Conservation (phyloP, 768 basidiomycete genomes). For the Leccinum subgranulosum region DNA sequence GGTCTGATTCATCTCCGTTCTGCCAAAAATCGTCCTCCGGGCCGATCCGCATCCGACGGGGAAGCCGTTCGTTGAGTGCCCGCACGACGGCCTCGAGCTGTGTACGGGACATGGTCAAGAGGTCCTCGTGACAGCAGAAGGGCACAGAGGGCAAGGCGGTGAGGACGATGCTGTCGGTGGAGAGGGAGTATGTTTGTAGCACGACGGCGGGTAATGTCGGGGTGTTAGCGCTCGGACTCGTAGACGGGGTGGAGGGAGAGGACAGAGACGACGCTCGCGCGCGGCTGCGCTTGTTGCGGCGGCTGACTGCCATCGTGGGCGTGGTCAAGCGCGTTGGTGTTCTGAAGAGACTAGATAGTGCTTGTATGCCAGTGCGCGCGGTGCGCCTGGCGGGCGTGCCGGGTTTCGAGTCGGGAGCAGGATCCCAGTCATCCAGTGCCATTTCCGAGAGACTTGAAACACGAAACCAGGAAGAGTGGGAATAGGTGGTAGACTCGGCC, state of each 20-base stretch:
- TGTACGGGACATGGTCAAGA: constrained; percentile 56
- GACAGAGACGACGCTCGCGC: constrained; percentile 3
- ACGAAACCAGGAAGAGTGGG: not conserved
- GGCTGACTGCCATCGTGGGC: constrained; percentile 19
- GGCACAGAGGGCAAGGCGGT: constrained; percentile 56
- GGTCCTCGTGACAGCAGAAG: constrained; percentile 75
- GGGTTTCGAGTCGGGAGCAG: not conserved
- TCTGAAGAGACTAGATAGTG: constrained; percentile 20
- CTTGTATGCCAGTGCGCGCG: constrained; percentile 14
- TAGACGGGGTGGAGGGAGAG: constrained; percentile 7
- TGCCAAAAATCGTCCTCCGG: constrained; percentile 29
- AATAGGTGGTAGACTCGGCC: not conserved
- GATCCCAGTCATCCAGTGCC: not conserved
- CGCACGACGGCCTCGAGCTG: constrained; percentile 53
- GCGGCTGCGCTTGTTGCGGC: constrained; percentile 20
- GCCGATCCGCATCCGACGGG: constrained; percentile 49
- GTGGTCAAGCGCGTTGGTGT: constrained; percentile 23
- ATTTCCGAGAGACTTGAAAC: constrained; percentile 4
- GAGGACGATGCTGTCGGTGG: constrained; percentile 56
- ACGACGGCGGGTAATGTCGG: constrained; percentile 41
- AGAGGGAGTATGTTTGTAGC: constrained; percentile 53
- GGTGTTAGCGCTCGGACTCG: not conserved
- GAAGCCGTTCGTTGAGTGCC: constrained; percentile 55
- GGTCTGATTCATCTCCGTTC: not conserved
- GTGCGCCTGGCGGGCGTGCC: constrained; percentile 9